Base-by-base conservation (phyloP, 768 basidiomycete species). In the Amylocystis lapponica region DNA sequence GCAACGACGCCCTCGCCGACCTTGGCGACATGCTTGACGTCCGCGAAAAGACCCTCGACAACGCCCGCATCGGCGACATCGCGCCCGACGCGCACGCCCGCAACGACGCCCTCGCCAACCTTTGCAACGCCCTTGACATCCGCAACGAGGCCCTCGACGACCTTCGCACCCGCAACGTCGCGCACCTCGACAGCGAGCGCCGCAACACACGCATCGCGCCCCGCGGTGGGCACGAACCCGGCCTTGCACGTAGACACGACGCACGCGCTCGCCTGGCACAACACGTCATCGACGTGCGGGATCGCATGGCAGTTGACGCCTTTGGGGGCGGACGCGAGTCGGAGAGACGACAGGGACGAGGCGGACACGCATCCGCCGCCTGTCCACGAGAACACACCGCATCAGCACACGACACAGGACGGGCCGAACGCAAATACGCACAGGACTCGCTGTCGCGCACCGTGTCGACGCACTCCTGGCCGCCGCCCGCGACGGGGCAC, bases 341-440 rank as follows among this genome's bases (percentile, higher is more conserved):
- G n/a, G n/a, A n/a, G n/a, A n/a, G n/a, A n/a, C n/a, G 49, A 50
- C 27, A 57, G 53, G 17, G 58, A 48, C 31, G 54, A 51, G 3
- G 51, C 45, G 32, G 56, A 46, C 39, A 54, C 49, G 33, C 67
- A 68, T 1, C 66, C 67, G 3, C 68, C 67, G 36, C 67, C 66
- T 68, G 36, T 20, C 31, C 17, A 22, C 6, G 1, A 20, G 11
- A 41, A 38, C 37, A n/a, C n/a, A n/a, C n/a, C n/a, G n/a, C 11
- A 46, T 40, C 26, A 46, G 36, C 21, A 16, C 12, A 42, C 33
- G 5, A 4, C 13, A 7, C 19, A n/a, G n/a, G 3, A 5, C 3
- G 5, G 4, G 20, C 11, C 32, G 7, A 37, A 27, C 4, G 13
- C 43, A 40, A 26, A 11, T 1, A 63, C 67, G 31, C 46, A 68